Conservation (phyloP, 148 eudicot species). For the Rhododendron molle region DNA sequence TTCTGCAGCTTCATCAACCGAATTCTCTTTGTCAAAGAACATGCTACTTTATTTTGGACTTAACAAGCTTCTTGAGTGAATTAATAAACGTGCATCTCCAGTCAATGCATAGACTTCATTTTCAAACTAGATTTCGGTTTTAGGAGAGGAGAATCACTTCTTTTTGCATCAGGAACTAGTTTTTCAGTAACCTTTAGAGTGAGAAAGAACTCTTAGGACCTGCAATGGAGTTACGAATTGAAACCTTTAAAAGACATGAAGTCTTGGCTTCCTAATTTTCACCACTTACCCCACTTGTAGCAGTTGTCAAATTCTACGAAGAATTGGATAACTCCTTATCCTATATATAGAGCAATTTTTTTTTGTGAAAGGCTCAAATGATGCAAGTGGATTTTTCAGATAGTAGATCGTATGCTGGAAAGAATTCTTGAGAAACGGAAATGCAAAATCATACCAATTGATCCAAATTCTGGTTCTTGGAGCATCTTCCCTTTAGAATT, state of each 20-base stretch:
- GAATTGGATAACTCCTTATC: neutral
- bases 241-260: neutral
- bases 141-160: neutral
- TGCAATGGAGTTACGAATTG: neutral
- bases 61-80: neutral
- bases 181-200: neutral
- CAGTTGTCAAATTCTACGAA: neutral
- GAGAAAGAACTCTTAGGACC: neutral
- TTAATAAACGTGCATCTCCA: neutral
- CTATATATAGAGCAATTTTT: neutral
- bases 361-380: neutral
- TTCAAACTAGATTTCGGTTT: neutral
- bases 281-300: neutral
- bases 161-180: neutral
- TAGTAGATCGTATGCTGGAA: neutral
- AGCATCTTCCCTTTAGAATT: constrained; percentile 43
- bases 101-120: neutral
- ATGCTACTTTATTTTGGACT: neutral
- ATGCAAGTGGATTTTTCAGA: neutral
- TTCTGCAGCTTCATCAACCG: neutral
- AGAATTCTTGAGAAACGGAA: neutral
- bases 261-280: neutral
- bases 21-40: neutral
- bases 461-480: constrained; percentile 25
- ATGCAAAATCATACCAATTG: constrained; percentile 34